Base-by-base conservation (phyloP, 2,329 filamentous ascomycete species). In the Fusarium sororula region DNA sequence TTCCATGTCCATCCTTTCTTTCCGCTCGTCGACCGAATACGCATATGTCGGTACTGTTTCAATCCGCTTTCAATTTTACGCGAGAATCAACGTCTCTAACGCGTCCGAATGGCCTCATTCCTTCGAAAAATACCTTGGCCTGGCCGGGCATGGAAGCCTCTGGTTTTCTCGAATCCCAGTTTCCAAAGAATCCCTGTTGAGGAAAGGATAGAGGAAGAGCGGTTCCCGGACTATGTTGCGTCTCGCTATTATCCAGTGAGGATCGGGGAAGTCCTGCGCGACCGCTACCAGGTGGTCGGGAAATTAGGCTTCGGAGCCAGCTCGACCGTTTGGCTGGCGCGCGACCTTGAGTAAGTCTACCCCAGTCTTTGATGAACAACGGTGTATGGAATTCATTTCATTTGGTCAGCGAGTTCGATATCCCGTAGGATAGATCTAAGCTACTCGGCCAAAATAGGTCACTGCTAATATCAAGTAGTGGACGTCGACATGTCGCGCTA, bases 281-380 rank as follows among this genome's bases (percentile, higher is more conserved):
- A 74, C 26, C 77, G 81, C 44, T 85, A 85, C 61, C 78, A 74
- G 11, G 78, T 86, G 47, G 77, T 82, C 3, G 82, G 83, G 24
- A 85, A 86, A 70, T 77, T 86, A 11, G 83, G 83, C 1, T 84
- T 79, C 74, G 83, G 84, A 13, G 78, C 79, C 9, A 83, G 80
- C 69, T 85, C 83, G 8, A 85, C 82, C 2, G 80, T 84, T 50
- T 86, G 82, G 82, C 74, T 85, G 60, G 82, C 82, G 13, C 79
- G 70, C 9, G 83, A 86, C 57, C 30, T 79, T 9, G 6, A 58
- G 75, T 78, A 68, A 66, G 66, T 51, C n/a, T 20, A 26, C 42
- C n/a, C 10, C 0, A 18, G 10, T 5, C 28, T 28, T n/a, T 20
- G 37, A 17, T 20, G 32, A 15, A 14, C 18, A 13, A 26, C 24